phyloP scores from a whole-genome alignment of 116 monocot genomes.

The Zostera marina region DNA sequence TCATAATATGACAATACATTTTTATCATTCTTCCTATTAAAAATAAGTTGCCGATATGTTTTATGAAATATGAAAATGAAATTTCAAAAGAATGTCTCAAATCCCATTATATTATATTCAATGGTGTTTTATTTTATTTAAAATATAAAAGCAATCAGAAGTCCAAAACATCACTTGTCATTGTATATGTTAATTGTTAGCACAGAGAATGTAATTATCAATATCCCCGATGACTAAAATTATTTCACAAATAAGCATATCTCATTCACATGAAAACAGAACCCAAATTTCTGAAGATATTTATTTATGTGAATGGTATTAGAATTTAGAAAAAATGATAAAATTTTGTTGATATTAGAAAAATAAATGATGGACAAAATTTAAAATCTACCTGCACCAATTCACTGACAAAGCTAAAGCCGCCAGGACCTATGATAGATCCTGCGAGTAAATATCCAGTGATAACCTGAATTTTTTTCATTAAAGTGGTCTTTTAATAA shows the following conservation, averaged over 20 bases:
- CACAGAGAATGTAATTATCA: no score
- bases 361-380: conserved; percentile 7
- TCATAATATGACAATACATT: no score
- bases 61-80: no score
- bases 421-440: conserved; percentile 90
- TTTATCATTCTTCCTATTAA: no score
- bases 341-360: neutral
- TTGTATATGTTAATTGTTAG: no score
- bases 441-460: conserved; percentile 94
- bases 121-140: neutral
- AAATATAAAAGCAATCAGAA: neutral
- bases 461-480: conserved; percentile 50
- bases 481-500: neutral
- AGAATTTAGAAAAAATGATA: neutral
- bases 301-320: neutral
- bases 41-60: no score
- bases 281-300: neutral
- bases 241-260: no score
- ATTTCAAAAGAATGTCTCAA: neutral
- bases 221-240: no score
- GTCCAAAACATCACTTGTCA: no score
- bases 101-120: neutral
- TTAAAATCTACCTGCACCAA: conserved; percentile 86
- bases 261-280: no score
- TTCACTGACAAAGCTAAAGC: conserved; percentile 91